phyloP scores from a whole-genome alignment of 192 early-diverging fungal species.

The Gonapodya sp. region DNA sequence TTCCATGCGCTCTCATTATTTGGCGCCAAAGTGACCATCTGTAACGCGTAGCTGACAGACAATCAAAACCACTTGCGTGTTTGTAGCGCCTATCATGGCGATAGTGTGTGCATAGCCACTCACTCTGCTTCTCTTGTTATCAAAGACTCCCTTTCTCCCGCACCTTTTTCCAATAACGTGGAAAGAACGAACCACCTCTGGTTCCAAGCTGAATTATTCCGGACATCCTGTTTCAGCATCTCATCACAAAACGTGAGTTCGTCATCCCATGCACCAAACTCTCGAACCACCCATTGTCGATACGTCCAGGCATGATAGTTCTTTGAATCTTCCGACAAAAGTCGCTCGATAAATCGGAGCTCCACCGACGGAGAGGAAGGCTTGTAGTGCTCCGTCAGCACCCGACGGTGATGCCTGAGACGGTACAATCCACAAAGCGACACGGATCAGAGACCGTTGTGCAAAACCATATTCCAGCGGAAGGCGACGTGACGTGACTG shows the following conservation, averaged over 20 bases:
- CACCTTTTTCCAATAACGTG: conserved; percentile 25
- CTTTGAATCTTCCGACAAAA: conserved; percentile 74
- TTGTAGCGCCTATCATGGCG: too few relatives aligned
- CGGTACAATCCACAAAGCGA: background rate
- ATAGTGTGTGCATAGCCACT: background rate
- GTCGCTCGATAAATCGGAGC: conserved; percentile 54
- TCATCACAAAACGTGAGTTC: conserved; percentile 69
- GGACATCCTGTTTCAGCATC: conserved; percentile 66
- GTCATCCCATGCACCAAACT: conserved; percentile 65
- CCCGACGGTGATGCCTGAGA: conserved; percentile 79
- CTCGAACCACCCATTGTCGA: conserved; percentile 79
- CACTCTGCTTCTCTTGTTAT: conserved; percentile 39
- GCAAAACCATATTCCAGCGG: background rate
- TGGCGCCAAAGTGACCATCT: conserved; percentile 69
- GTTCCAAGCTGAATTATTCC: conserved; percentile 99
- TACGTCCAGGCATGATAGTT: conserved; percentile 99
- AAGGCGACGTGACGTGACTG: background rate
- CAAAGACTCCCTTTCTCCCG: conserved; percentile 21
- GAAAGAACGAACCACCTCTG: conserved; percentile 78
- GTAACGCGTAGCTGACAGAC: conserved; percentile 41
- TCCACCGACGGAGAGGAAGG: conserved; percentile 48
- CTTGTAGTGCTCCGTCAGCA: conserved; percentile 43
- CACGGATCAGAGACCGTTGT: background rate
- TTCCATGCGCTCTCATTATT: conserved; percentile 90
- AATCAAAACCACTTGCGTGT: too few relatives aligned